Base-by-base conservation (phyloP, 2,329 filamentous ascomycete genomes). In the Ophiosphaerella herpotricha region DNA sequence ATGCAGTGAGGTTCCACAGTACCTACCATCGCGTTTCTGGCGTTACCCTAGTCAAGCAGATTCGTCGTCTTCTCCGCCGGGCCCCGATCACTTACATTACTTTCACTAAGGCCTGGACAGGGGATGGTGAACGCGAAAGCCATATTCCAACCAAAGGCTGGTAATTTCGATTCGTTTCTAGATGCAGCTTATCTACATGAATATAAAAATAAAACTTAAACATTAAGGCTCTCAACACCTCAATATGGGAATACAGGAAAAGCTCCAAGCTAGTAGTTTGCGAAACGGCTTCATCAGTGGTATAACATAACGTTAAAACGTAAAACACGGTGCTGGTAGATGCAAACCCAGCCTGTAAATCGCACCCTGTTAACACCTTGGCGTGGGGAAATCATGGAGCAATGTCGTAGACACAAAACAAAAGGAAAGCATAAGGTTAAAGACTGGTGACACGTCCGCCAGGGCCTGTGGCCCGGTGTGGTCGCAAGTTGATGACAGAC, bases 401-500 rank as follows among this genome's bases (percentile, higher is more conserved):
- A 4, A 42, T 35, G 24, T 26, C 29, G 33, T 42, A 9, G 31
- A 33, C 7, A 21, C 18, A 14, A 42, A 13, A 39, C 7, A 13
- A 13, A 13, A 12, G 12, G 14, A 42, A 39, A 48, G 55, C 39
- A 47, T 40, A 46, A 49, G 35, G 43, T 71, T 43, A 73, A 35
- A 73, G 55, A 53, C 70, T 73, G 51, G 68, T 71, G 31, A 70
- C 59, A 50, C 68, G 61, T 16, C 52, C 61, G 6, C 63, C 59
- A 3, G 68, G 61, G 7, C 55, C 56, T 9, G 55, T 58, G 7
- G 48, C 40, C 12, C 69, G 49, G 36, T 65, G 62, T 23, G 70
- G 68, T 31, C 72, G 46, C 16, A 74, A 50, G 44, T 67, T 71
- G 36, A 97, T 95, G 52, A 99, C 85, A 55, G 90, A 93, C 77